phyloP scores from a whole-genome alignment of 805 yeast genomes.

The Saturnispora bothae region DNA sequence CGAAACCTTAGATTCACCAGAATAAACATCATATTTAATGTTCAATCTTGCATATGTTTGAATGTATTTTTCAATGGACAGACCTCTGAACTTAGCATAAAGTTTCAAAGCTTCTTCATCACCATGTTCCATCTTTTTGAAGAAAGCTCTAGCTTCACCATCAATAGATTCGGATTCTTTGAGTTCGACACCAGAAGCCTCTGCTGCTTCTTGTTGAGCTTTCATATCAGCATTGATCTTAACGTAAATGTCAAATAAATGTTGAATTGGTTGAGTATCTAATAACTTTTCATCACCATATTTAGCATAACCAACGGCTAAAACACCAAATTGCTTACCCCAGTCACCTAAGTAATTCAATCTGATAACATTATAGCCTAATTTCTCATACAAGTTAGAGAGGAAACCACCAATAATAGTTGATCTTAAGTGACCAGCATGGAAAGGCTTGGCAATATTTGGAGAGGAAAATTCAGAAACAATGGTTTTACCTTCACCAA shows the following conservation, averaged over 20 bases:
- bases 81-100: constrained; percentile 86
- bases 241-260: constrained; percentile 90
- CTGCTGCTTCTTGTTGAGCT: constrained; percentile 47
- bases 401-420: constrained; percentile 97
- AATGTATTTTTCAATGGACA: constrained; percentile 77
- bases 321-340: constrained; percentile 97
- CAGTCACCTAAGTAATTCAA: constrained; percentile 97
- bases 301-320: constrained; percentile 84
- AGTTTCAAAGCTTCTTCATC: constrained; percentile 65
- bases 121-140: constrained; percentile 89
- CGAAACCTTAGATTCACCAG: constrained; percentile 94
- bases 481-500: constrained; percentile 62
- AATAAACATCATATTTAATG: constrained; percentile 76
- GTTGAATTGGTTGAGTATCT: constrained; percentile 77
- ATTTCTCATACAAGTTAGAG: constrained; percentile 76
- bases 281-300: constrained; percentile 75
- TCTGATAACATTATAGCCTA: constrained; percentile 89
- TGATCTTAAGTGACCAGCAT: constrained; percentile 96
- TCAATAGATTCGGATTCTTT: constrained; percentile 47
- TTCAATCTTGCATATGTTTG: constrained; percentile 87
- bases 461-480: constrained; percentile 93
- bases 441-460: constrained; percentile 98
- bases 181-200: constrained; percentile 38
- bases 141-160: constrained; percentile 77
- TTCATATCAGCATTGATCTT: constrained; percentile 68